A percentile compares a stretch with the other conserved stretches of the same genome.
Evolutionary conservation across 208 protist genomes (phyloP).

Genomic region (Crithidia sp.): DNA sequence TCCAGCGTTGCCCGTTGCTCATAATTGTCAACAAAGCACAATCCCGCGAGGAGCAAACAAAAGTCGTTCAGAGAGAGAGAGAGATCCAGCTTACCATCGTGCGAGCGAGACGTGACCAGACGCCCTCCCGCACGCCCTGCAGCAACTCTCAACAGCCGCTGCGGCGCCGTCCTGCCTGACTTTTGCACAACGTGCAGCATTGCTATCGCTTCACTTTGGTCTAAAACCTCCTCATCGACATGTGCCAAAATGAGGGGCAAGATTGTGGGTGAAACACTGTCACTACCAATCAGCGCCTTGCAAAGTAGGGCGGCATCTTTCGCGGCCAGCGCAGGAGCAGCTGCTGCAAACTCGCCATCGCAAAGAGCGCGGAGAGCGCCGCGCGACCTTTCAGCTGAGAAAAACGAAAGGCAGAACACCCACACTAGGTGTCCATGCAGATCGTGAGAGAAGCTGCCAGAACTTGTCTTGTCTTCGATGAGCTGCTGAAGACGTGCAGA

Average conservation of each 20-base stretch:
- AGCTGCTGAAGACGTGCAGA: background rate
- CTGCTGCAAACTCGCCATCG: background rate
- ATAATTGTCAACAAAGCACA: conserved; percentile 25
- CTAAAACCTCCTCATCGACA: conserved; percentile 2
- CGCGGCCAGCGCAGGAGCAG: background rate
- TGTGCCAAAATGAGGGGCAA: background rate
- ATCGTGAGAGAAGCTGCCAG: background rate
- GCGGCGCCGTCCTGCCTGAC: conserved; percentile 9
- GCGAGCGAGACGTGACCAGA: conserved; percentile 11
- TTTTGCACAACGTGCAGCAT: conserved; percentile 17
- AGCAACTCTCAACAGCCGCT: conserved; percentile 17
- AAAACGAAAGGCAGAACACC: conserved; percentile 31
- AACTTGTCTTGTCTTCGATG: background rate
- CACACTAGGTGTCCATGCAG: conserved; percentile 1
- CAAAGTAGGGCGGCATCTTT: conserved; percentile 15
- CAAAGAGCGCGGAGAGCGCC: background rate
- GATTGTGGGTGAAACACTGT: background rate
- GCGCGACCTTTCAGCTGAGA: conserved; percentile 7
- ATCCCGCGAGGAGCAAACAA: conserved; percentile 13
- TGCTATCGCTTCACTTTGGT: conserved; percentile 19
- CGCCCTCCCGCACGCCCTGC: conserved; percentile 9
- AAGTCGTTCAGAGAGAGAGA: background rate
- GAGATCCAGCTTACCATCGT: background rate
- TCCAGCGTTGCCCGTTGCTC: conserved; percentile 5
- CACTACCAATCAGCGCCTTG: conserved; percentile 17